phyloP scores from a whole-genome alignment of 371 early-diverging fungal species.

The Haplosporangium sp. region DNA sequence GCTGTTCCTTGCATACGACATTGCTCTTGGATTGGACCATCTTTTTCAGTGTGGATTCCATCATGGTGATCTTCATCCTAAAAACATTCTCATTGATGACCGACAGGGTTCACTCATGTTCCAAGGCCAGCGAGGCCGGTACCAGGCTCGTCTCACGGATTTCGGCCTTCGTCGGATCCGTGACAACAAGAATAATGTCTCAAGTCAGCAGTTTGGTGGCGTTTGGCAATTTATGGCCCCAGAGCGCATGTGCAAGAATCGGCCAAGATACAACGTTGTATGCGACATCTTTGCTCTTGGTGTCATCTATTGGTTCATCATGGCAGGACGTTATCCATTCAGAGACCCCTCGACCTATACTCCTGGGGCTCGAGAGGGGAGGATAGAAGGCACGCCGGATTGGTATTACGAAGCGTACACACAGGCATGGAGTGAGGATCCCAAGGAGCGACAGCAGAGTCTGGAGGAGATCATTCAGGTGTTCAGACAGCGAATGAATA shows the following conservation, averaged over 20 bases:
- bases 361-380: constrained; percentile 21
- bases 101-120: neutral
- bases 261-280: constrained; percentile 35
- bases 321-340: constrained; percentile 40
- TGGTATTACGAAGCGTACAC: constrained; percentile 34
- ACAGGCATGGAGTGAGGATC: constrained; percentile 40
- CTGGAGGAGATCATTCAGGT: constrained; percentile 34
- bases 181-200: constrained; percentile 24
- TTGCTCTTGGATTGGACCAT: constrained; percentile 40
- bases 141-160: constrained; percentile 45
- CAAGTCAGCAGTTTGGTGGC: constrained; percentile 51
- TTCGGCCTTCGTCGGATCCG: constrained; percentile 45
- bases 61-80: constrained; percentile 52
- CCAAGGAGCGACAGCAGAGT: constrained; percentile 25
- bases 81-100: constrained; percentile 42
- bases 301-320: constrained; percentile 43
- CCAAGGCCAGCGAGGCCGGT: constrained; percentile 21
- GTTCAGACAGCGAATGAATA: constrained; percentile 16
- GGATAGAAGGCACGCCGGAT: constrained; percentile 37
- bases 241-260: constrained; percentile 35
- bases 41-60: constrained; percentile 42
- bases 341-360: constrained; percentile 12
- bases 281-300: constrained; percentile 52
- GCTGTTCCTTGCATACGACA: constrained; percentile 37
- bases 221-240: constrained; percentile 51